Base-by-base conservation (phyloP, 2,329 filamentous ascomycete species). In the Aspergillus niger region DNA sequence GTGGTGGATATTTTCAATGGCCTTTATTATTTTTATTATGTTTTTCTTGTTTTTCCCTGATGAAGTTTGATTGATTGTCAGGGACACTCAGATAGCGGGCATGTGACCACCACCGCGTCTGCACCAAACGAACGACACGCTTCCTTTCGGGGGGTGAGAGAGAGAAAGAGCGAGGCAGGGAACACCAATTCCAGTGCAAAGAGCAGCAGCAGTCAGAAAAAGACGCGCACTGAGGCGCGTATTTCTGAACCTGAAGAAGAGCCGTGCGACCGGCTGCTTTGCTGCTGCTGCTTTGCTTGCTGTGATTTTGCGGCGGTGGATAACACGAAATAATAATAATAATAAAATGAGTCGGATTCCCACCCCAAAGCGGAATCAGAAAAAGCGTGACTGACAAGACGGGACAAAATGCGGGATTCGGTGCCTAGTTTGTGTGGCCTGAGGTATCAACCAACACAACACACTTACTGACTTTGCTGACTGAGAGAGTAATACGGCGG, bases 21-120 rank as follows among this genome's bases (percentile, higher is more conserved):
- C 32, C 32, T 36, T 13, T 36, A 36, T 36, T 32, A 32, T 32
- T 36, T 5, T 36, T 36, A 36, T 36, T 13, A 11, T 15, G 1
- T 36, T 36, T 15, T 6, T 11, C 11, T 11, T 36, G 2, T 11
- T 36, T 36, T 36, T 36, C 11, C 32, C 32, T 15, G 32, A 36
- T 36, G 32, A 36, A 36, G 32, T 11, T 7, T 17, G 24, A 20
- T 8, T 26, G 47, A 32, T 32, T 26, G 26, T 15, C 8, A 17
- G 47, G 32, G 32, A 36, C 11, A 36, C 47, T 20, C 11, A 22
- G 47, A 28, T 50, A 10, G 47, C 26, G 44, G 26, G 56, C 61
- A 63, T 63, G 61, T 63, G 61, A 63, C 56, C 48, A 57, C 59
- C 58, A 58, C 60, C 56, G 59, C 60, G 59, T 61, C 52, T 32